Conservation (phyloP, 1,139 yeast genomes). For the Saccharomycopsis hybrid region DNA sequence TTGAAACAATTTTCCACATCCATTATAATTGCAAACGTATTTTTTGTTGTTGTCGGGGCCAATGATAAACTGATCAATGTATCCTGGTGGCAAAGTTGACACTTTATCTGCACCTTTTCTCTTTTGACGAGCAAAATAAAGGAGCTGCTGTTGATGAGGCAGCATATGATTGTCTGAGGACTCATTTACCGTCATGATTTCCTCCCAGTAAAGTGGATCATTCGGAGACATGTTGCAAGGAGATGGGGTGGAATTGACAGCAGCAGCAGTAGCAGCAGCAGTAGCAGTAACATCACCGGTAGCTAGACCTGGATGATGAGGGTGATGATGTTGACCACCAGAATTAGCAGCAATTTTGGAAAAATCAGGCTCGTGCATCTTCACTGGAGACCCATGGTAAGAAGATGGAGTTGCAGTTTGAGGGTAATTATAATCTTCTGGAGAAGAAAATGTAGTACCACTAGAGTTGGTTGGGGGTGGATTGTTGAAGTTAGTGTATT, state of each 20-base stretch:
- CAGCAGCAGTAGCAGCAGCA: neutral
- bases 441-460: constrained; percentile 5
- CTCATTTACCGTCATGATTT: constrained; percentile 6
- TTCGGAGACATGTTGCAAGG: neutral
- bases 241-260: neutral
- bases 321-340: neutral
- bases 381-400: constrained; percentile 14
- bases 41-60: constrained; percentile 70
- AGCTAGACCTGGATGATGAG: neutral
- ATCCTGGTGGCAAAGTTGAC: constrained; percentile 84
- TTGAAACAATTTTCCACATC: constrained; percentile 79
- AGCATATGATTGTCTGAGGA: no score
- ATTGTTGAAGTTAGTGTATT: constrained; percentile 3
- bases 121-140: neutral
- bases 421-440: constrained; percentile 1
- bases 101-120: constrained; percentile 34
- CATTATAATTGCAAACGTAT: constrained; percentile 69
- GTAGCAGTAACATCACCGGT: neutral
- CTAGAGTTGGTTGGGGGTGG: neutral
- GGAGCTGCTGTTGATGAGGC: neutral
- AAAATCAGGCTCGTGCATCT: neutral
- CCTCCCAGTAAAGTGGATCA: constrained; percentile 12
- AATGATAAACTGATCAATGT: constrained; percentile 72
- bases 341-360: neutral
- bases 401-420: constrained; percentile 17